A percentile compares a stretch with the other conserved stretches of the same genome.
These are phyloP conservation scores for Xylaria nigripes DNA, from an alignment of 495 filamentous ascomycete genomes.

Conservation along the genomic window DNA sequence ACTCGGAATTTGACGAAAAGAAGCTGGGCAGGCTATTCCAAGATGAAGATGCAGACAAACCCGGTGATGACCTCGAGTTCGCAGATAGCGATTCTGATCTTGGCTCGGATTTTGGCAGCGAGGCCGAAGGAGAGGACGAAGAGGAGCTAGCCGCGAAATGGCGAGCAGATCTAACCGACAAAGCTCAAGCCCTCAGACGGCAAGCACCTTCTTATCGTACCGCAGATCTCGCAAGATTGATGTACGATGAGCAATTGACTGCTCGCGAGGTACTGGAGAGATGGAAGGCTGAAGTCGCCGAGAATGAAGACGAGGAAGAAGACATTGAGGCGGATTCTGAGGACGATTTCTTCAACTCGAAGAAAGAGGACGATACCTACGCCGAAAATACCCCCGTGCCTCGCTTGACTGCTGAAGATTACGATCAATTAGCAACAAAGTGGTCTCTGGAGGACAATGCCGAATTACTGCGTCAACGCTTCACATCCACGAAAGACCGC, in stretches of 20 bases:
- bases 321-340: conserved; percentile 58
- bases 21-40: conserved; percentile 51
- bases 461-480: conserved; percentile 62
- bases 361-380: conserved; percentile 52
- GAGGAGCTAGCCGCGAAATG: conserved; percentile 62
- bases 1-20: conserved; percentile 45
- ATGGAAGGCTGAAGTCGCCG: conserved; percentile 70
- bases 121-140: conserved; percentile 41
- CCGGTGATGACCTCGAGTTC: conserved; percentile 57
- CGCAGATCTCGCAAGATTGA: conserved; percentile 68
- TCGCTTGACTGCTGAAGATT: conserved; percentile 50
- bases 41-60: conserved; percentile 31
- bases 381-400: conserved; percentile 72
- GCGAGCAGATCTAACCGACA: conserved; percentile 79
- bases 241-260: conserved; percentile 78
- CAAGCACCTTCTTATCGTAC: conserved; percentile 62
- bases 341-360: conserved; percentile 70
- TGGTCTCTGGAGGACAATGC: conserved; percentile 75
- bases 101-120: conserved; percentile 57
- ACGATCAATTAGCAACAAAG: conserved; percentile 69
- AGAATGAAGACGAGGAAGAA: conserved; percentile 42
- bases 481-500: conserved; percentile 54
- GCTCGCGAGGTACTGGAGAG: conserved; percentile 63
- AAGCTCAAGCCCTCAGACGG: conserved; percentile 62
- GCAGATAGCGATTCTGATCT: conserved; percentile 94